Percentiles rank a stretch among this genome's conserved stretches.
phyloP scores from a whole-genome alignment of 306 rosid genomes.

The Ziziphus jujuba region DNA sequence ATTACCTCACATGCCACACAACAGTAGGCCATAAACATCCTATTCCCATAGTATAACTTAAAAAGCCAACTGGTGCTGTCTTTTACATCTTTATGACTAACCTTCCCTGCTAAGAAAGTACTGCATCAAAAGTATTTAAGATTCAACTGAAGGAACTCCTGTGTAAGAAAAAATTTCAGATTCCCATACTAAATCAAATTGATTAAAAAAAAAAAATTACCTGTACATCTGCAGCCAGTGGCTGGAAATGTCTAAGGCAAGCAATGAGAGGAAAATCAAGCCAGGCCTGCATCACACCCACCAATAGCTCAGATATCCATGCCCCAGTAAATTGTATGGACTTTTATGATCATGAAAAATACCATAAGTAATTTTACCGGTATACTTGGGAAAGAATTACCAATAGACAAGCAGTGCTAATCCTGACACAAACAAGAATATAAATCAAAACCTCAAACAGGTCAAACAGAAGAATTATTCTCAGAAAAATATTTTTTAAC shows the following conservation, averaged over 20 bases:
- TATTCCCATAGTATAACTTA: slow-evolving; percentile 83
- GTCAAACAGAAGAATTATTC: slow-evolving; percentile 5
- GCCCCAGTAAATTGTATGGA: slow-evolving; percentile 6
- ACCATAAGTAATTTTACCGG: slow-evolving; percentile 48
- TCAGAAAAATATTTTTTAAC: background rate
- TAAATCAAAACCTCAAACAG: slow-evolving; percentile 31
- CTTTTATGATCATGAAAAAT: slow-evolving; percentile 15
- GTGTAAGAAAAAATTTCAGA: background rate
- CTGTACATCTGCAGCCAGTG: slow-evolving; percentile 99
- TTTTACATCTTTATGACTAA: slow-evolving; percentile 96
- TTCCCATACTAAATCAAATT: slow-evolving; percentile 6
- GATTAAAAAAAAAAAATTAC: slow-evolving; percentile 32
- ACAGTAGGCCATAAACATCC: slow-evolving; percentile 97
- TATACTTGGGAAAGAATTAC: slow-evolving; percentile 89
- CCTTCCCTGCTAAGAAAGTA: slow-evolving; percentile 89
- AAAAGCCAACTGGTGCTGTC: slow-evolving; percentile 97
- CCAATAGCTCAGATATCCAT: slow-evolving; percentile 35
- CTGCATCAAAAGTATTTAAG: slow-evolving; percentile 46
- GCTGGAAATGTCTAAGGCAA: slow-evolving; percentile 92
- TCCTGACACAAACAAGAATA: slow-evolving; percentile 53
- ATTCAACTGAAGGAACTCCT: slow-evolving; percentile 8
- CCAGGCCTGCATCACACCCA: slow-evolving; percentile 75
- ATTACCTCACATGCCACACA: slow-evolving; percentile 91
- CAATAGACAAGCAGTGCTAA: slow-evolving; percentile 95
- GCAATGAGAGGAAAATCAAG: slow-evolving; percentile 73